These are phyloP conservation scores for Mychonastes homosphaera DNA, from an alignment of 139 green algal genomes.

Conservation along the genomic window DNA sequence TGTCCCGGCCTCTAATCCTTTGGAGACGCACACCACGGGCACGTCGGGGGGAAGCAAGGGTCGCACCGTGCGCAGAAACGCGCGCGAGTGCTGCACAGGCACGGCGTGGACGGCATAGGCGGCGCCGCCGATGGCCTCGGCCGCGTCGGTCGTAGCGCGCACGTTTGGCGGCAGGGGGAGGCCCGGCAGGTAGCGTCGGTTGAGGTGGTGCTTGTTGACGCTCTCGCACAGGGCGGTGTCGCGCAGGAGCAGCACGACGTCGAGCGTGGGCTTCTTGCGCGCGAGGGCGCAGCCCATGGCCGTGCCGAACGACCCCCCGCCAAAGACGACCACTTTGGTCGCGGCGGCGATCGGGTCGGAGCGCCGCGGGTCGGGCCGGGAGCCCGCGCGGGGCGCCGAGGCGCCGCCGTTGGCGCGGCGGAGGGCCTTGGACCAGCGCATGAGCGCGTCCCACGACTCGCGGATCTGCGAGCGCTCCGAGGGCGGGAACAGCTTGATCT, in stretches of 20 bases:
- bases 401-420: conserved; percentile 16
- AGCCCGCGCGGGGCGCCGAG: background rate
- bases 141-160: conserved; percentile 53
- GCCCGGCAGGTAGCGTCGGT: conserved; percentile 74
- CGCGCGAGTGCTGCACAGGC: conserved; percentile 79
- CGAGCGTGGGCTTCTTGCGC: conserved; percentile 61
- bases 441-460: conserved; percentile 67
- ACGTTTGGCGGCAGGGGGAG: conserved; percentile 79
- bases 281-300: conserved; percentile 82
- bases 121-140: conserved; percentile 63
- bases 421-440: conserved; percentile 75
- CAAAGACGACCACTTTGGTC: conserved; percentile 87
- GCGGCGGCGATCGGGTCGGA: conserved; percentile 17
- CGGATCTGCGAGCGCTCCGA: conserved; percentile 55
- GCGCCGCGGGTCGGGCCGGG: background rate
- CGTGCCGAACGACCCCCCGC: conserved; percentile 92
- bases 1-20: conserved; percentile 63
- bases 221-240: conserved; percentile 61
- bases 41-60: conserved; percentile 61
- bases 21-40: conserved; percentile 89
- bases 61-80: conserved; percentile 67
- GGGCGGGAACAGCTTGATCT: conserved; percentile 22
- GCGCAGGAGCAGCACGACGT: conserved; percentile 77
- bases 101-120: conserved; percentile 84
- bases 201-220: conserved; percentile 83